Base-by-base conservation (phyloP, 169 alveolate genomes). In the Miamiensis avidus region DNA sequence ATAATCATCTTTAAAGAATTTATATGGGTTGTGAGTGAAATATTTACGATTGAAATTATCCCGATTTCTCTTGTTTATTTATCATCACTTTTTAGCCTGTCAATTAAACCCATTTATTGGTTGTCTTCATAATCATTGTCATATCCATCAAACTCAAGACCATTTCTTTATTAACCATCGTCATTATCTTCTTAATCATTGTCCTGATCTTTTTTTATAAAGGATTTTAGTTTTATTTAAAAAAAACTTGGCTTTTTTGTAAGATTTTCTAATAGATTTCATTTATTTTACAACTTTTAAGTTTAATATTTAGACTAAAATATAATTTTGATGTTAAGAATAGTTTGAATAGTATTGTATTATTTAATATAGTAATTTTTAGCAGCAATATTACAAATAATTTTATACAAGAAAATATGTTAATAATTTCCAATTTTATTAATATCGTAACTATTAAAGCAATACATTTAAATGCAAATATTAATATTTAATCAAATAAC, bases 241-340 rank as follows among this genome's bases (percentile, higher is more conserved):
- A 49, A 20, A 79, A 79, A 79, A 79, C 25, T 31, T 34, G n/a
- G 76, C 84, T 49, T 79, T 29, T 79, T 79, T 79, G 64, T 74
- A 79, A 49, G 34, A 34, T 31, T 79, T 79, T 79, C 84, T 79
- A 16, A 79, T 79, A 6, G 84, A 79, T 30, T 79, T 79, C 84
- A 79, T 79, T 28, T 49, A 34, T 25, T 28, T 32, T 31, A n/a
- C 34, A 32, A 33, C 65, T 77, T 33, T 33, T 29, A 31, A 77
- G 31, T 27, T 30, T 30, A 25, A 32, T 77, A 25, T 73, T 73
- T 73, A 6, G 20, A 4, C 20, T 1, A 33, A 33, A 0, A 33
- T 11, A 33, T 26, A 33, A 77, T 34, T n/a, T n/a, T n/a, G n/a
- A n/a, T n/a, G n/a, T n/a, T n/a, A n/a, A n/a, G n/a, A n/a, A n/a